Conservation (phyloP, 768 basidiomycete genomes). For the Collybiopsis luxurians region DNA sequence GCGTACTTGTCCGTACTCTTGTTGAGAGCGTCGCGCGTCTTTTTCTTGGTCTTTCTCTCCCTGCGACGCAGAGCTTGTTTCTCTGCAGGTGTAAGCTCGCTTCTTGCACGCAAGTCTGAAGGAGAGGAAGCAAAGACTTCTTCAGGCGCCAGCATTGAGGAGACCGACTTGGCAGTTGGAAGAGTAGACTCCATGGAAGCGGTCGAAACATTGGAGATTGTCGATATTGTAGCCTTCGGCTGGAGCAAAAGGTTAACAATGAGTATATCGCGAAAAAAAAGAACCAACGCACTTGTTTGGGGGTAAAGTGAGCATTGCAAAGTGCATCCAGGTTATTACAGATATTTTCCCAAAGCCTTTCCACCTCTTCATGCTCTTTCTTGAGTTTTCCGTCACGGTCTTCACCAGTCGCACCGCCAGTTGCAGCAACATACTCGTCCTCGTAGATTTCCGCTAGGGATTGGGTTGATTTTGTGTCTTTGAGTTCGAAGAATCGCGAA, state of each 20-base stretch:
- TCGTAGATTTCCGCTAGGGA: slow-evolving; percentile 97
- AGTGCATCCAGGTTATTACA: slow-evolving; percentile 89
- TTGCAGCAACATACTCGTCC: slow-evolving; percentile 76
- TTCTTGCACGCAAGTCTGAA: slow-evolving; percentile 56
- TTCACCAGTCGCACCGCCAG: slow-evolving; percentile 52
- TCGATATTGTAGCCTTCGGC: slow-evolving; percentile 89
- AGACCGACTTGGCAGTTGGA: slow-evolving; percentile 72
- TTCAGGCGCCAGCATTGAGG: slow-evolving; percentile 89
- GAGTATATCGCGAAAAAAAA: background rate
- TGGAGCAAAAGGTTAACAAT: slow-evolving; percentile 25
- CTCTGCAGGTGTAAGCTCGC: slow-evolving; percentile 83
- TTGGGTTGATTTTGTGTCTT: slow-evolving; percentile 84
- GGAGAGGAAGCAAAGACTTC: slow-evolving; percentile 73
- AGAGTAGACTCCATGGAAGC: slow-evolving; percentile 87
- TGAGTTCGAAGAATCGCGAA: slow-evolving; percentile 83
- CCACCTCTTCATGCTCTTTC: slow-evolving; percentile 88
- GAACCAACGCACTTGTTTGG: slow-evolving; percentile 70
- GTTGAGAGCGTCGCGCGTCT: slow-evolving; percentile 60
- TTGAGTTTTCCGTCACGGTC: slow-evolving; percentile 86
- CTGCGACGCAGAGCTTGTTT: slow-evolving; percentile 71
- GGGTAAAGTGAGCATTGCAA: slow-evolving; percentile 93
- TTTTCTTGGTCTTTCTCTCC: slow-evolving; percentile 69
- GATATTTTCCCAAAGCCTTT: slow-evolving; percentile 79
- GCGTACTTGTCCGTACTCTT: slow-evolving; percentile 65
- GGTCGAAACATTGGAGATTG: slow-evolving; percentile 78